A percentile compares a stretch with the other conserved stretches of the same genome.
Conservation (phyloP, 2,329 filamentous ascomycete species). For the Rhexocercosporidium sp. region DNA sequence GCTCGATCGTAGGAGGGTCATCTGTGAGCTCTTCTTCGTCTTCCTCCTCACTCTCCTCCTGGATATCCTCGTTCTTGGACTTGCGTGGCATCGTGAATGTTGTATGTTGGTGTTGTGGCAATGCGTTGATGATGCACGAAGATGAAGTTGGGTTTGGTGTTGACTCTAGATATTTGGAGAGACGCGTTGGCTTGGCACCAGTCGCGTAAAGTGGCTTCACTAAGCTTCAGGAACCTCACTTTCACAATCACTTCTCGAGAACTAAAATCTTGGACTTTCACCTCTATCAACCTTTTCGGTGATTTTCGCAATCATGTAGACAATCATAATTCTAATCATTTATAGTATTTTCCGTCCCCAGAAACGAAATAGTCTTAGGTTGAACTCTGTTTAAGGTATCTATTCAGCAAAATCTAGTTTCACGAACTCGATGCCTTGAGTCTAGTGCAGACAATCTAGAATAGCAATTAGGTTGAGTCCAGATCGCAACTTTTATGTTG, state of each 20-base stretch:
- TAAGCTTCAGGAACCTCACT: background rate
- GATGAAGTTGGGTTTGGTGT: conserved; percentile 3
- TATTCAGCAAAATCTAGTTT: too few species aligned
- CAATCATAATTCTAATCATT: too few species aligned
- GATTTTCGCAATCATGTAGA: background rate
- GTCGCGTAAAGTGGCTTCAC: conserved; percentile 23
- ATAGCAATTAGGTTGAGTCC: too few species aligned
- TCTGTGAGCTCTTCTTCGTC: conserved; percentile 15
- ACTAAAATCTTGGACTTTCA: background rate
- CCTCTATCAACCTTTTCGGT: background rate
- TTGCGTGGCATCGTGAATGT: conserved; percentile 31
- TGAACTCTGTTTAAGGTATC: too few species aligned
- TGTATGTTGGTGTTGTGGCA: background rate
- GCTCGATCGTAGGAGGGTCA: conserved; percentile 57
- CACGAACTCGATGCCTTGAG: too few species aligned
- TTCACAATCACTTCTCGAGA: background rate
- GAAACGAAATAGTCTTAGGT: too few species aligned
- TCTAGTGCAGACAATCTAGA: too few species aligned
- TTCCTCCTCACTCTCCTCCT: conserved; percentile 36
- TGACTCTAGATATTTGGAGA: conserved; percentile 20
- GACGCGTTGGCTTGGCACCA: conserved; percentile 26
- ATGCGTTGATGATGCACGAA: conserved; percentile 3
- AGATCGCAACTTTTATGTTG: too few species aligned
- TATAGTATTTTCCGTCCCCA: too few species aligned
- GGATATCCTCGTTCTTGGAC: conserved; percentile 25